Conservation (phyloP, 2,329 filamentous ascomycete genomes). For the Metarhizium album region DNA sequence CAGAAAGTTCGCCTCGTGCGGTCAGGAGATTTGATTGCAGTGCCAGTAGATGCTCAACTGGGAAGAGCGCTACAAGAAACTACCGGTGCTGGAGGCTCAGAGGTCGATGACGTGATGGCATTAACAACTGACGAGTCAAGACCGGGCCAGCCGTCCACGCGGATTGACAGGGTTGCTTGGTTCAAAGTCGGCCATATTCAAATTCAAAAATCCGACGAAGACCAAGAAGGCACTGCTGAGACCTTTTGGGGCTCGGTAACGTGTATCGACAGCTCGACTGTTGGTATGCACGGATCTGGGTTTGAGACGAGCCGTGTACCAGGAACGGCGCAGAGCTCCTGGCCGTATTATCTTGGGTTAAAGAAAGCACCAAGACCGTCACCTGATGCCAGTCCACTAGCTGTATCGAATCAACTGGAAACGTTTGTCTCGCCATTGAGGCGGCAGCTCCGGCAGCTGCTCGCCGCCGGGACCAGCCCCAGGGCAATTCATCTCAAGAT, state of each 20-base stretch:
- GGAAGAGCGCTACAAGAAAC: constrained; percentile 72
- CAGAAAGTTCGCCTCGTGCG: constrained; percentile 72
- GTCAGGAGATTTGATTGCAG: constrained; percentile 76
- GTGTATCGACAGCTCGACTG: constrained; percentile 74
- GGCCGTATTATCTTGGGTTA: constrained; percentile 82
- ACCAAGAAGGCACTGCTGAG: constrained; percentile 50
- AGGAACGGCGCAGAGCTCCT: constrained; percentile 62
- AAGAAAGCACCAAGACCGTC: constrained; percentile 49
- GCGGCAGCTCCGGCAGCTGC: constrained; percentile 68
- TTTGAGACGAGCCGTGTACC: constrained; percentile 76
- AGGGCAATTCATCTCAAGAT: constrained; percentile 79
- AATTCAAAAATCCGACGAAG: constrained; percentile 39
- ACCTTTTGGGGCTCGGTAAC: constrained; percentile 79
- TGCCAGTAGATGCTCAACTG: constrained; percentile 78
- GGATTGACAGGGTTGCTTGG: constrained; percentile 66
- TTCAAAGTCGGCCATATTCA: constrained; percentile 76
- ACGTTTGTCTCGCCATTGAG: constrained; percentile 48
- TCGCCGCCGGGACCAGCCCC: constrained; percentile 79
- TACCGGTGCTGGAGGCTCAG: constrained; percentile 44
- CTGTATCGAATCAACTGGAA: constrained; percentile 34
- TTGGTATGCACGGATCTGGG: constrained; percentile 85
- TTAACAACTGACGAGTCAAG: constrained; percentile 33
- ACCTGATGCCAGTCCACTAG: constrained; percentile 25
- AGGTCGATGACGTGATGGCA: constrained; percentile 60
- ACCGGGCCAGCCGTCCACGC: constrained; percentile 16